Percentiles rank a stretch among this genome's conserved stretches.
Evolutionary conservation across 495 filamentous ascomycete genomes (phyloP).

Genomic region (Chaetomium cochliodes): DNA sequence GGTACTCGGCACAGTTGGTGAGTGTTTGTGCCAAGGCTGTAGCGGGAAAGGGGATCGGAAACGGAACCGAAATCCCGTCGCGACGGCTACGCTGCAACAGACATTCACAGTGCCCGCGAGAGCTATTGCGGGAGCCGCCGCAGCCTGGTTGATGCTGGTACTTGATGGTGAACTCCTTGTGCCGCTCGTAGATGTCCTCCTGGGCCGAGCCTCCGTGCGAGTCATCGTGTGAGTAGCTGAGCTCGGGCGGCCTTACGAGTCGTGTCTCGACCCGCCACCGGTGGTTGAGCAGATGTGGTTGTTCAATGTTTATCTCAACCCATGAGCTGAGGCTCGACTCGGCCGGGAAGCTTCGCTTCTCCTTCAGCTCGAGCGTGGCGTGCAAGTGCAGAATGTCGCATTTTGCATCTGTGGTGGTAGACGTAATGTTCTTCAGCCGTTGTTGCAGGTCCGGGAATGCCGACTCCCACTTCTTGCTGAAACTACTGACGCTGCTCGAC

Average conservation of each 20-base stretch:
- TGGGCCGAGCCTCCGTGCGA: constrained; percentile 22
- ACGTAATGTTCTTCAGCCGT: constrained; percentile 39
- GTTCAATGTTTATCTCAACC: constrained; percentile 50
- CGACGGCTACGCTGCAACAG: constrained; percentile 29
- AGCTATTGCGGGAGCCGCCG: constrained; percentile 35
- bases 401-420: constrained; percentile 35
- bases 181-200: constrained; percentile 31
- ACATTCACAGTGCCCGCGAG: constrained; percentile 36
- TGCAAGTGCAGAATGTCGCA: constrained; percentile 57
- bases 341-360: constrained; percentile 45
- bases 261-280: constrained; percentile 52
- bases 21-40: constrained; percentile 49
- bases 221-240: constrained; percentile 37
- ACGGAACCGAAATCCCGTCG: constrained; percentile 44
- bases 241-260: constrained; percentile 49
- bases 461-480: constrained; percentile 43
- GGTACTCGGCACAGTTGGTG: constrained; percentile 46
- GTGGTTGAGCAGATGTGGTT: constrained; percentile 43
- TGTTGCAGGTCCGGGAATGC: constrained; percentile 46
- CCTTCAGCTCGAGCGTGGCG: constrained; percentile 46
- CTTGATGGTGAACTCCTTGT: constrained; percentile 36
- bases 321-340: constrained; percentile 50
- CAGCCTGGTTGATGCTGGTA: constrained; percentile 44
- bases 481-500: constrained; percentile 43
- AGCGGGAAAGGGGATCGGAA: constrained; percentile 53